Percentiles rank a stretch among this genome's conserved stretches.
phyloP scores from a whole-genome alignment of 2,329 filamentous ascomycete species.

The Apiospora aurea region DNA sequence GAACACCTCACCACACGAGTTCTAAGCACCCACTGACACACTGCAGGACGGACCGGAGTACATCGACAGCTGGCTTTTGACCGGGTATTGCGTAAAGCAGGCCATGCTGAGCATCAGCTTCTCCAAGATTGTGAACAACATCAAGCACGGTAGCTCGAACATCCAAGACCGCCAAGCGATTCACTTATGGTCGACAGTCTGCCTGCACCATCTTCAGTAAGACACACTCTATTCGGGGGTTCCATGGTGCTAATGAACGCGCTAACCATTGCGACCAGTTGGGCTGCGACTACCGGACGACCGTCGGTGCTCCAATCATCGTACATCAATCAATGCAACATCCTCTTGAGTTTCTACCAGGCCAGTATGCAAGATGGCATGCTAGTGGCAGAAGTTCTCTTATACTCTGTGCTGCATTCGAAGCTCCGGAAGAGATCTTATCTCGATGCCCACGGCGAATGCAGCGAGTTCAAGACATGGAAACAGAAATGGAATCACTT shows the following conservation, averaged over 20 bases:
- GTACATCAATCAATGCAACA: slow-evolving; percentile 50
- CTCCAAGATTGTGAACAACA: slow-evolving; percentile 47
- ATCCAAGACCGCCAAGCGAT: slow-evolving; percentile 44
- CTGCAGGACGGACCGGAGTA: slow-evolving; percentile 45
- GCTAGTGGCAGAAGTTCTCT: slow-evolving; percentile 48
- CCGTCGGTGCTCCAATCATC: slow-evolving; percentile 46
- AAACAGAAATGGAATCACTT: slow-evolving; percentile 46
- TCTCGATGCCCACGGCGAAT: slow-evolving; percentile 41
- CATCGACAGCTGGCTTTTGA: slow-evolving; percentile 51
- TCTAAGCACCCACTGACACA: background rate
- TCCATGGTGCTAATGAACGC: slow-evolving; percentile 17
- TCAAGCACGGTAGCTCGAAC: slow-evolving; percentile 42
- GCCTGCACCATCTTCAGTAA: slow-evolving; percentile 47
- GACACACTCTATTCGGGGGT: slow-evolving; percentile 17
- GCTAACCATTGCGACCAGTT: slow-evolving; percentile 36
- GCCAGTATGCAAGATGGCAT: slow-evolving; percentile 51
- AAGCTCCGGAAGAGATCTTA: slow-evolving; percentile 43
- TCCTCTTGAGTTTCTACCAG: slow-evolving; percentile 48
- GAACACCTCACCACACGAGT: background rate
- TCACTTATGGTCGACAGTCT: slow-evolving; percentile 47
- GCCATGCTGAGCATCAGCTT: slow-evolving; percentile 53
- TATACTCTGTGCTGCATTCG: slow-evolving; percentile 47
- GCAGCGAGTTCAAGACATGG: slow-evolving; percentile 44
- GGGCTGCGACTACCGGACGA: slow-evolving; percentile 49
- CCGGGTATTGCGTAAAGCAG: slow-evolving; percentile 50